Percentiles rank a stretch among this genome's conserved stretches.
phyloP scores from a whole-genome alignment of 208 protist genomes.

The Crithidia acanthocephali region DNA sequence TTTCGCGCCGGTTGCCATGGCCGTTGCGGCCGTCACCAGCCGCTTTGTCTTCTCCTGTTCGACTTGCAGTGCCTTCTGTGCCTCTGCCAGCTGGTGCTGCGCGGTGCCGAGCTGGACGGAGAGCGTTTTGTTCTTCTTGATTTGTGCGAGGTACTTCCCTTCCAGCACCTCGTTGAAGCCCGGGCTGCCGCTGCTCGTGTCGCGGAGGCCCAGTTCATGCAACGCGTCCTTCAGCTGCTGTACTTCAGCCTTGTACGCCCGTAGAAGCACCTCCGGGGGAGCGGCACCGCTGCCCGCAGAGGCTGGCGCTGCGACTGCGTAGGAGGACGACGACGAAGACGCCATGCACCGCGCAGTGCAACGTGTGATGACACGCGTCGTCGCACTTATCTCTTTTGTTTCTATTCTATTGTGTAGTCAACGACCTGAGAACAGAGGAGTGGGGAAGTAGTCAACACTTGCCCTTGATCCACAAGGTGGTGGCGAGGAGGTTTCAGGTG shows the following conservation, averaged over 20 bases:
- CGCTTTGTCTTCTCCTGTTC: slow-evolving; percentile 45
- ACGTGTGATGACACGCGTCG: neutral
- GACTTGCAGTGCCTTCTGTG: slow-evolving; percentile 36
- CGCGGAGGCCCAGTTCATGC: slow-evolving; percentile 20
- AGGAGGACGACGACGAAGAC: neutral
- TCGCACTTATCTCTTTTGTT: neutral
- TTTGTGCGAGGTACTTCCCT: slow-evolving; percentile 65
- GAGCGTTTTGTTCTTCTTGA: slow-evolving; percentile 46
- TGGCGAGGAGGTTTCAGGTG: no score
- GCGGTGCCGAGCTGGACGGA: slow-evolving; percentile 51
- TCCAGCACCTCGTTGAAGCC: slow-evolving; percentile 49
- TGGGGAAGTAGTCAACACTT: no score
- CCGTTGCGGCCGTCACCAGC: slow-evolving; percentile 21
- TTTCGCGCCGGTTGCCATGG: slow-evolving; percentile 8
- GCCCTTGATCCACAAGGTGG: no score
- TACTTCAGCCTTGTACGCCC: slow-evolving; percentile 41
- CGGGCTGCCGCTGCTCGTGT: slow-evolving; percentile 15
- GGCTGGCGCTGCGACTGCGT: no score
- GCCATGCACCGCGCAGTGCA: no score
- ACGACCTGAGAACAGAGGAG: no score
- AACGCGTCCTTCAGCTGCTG: slow-evolving; percentile 39
- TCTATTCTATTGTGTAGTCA: no score
- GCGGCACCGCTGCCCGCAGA: slow-evolving; percentile 4
- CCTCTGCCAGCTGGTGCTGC: slow-evolving; percentile 29
- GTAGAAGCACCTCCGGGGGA: slow-evolving; percentile 8